Base-by-base conservation (phyloP, 2,329 filamentous ascomycete genomes). In the Lachnellula cervina region DNA sequence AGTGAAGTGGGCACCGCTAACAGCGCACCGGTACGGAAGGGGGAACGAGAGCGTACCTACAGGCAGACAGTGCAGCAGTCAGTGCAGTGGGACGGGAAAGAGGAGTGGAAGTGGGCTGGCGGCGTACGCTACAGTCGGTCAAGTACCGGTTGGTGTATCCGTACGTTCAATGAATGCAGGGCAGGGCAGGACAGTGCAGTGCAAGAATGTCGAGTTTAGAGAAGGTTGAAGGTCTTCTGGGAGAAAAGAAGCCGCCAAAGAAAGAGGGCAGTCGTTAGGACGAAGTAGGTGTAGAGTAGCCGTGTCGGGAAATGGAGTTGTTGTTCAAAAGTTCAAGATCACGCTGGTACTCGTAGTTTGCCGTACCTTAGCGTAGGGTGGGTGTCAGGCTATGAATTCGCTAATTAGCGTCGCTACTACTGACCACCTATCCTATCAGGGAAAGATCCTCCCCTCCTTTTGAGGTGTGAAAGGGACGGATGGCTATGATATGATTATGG, bases 321-420 rank as follows among this genome's bases (percentile, higher is more conserved):
- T 44, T 21, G 17, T 17, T n/a, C 19, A 21, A 19, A 42, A 14
- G 42, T 11, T 32, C 28, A 32, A 11, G 28, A 11, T 11, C 8
- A 32, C 28, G 28, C 7, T 32, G 8, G 42, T 21, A 23, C 7
- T 25, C 21, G 42, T 44, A 44, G 42, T n/a, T 9, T 44, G 19
- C 42, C 42, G 42, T 44, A 44, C n/a, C n/a, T n/a, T n/a, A n/a
- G 42, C 8, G 13, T 9, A 9, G 38, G 38, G 40, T 34, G 42
- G 46, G 37, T 53, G 25, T 38, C 46, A 45, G 44, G 37, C 34
- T 56, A 19, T 34, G 42, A 44, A 49, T 19, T 61, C 60, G 60
- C 56, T 61, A 61, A 42, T 54, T 61, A 62, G 60, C 50, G 55
- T 47, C 48, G 57, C 48, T 40, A 32, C 28, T 32, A 32, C 28